A percentile compares a stretch with the other conserved stretches of the same genome.
Conservation (phyloP, 2,329 filamentous ascomycete species). For the Dendryphion nanum region DNA sequence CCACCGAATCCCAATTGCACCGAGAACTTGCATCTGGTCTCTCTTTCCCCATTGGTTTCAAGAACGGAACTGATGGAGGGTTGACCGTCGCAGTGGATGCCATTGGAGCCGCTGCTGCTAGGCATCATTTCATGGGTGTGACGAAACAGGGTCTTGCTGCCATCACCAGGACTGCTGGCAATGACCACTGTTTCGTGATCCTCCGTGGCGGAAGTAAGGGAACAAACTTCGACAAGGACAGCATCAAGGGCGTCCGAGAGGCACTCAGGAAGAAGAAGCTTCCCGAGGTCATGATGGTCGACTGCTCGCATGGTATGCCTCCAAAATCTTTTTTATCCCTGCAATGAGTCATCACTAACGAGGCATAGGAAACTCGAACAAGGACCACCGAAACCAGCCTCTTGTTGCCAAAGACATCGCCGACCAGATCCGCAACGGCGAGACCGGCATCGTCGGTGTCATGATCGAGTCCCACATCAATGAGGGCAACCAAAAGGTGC, state of each 20-base stretch:
- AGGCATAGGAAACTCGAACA: conserved; percentile 82
- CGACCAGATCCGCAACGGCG: conserved; percentile 83
- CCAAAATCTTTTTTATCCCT: neutral
- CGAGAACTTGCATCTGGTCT: conserved; percentile 92
- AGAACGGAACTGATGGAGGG: conserved; percentile 96
- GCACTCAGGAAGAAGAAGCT: conserved; percentile 78
- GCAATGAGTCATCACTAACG: conserved; percentile 12
- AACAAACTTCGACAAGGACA: conserved; percentile 89
- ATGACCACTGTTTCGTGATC: conserved; percentile 63
- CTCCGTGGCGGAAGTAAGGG: conserved; percentile 87
- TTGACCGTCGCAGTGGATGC: conserved; percentile 91
- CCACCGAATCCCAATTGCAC: conserved; percentile 95
- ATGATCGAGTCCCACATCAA: conserved; percentile 99
- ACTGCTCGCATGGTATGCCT: conserved; percentile 88
- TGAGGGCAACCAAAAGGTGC: conserved; percentile 77
- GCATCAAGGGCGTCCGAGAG: conserved; percentile 75
- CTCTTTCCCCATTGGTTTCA: conserved; percentile 98
- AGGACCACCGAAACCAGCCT: conserved; percentile 96
- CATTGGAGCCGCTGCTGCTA: conserved; percentile 76
- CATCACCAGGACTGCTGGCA: conserved; percentile 1
- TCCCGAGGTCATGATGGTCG: conserved; percentile 90
- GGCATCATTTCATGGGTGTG: conserved; percentile 97
- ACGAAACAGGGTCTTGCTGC: conserved; percentile 68
- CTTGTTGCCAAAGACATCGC: conserved; percentile 80
- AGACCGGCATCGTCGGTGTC: conserved; percentile 87